Base-by-base conservation (phyloP, 1,139 yeast genomes). In the Yamadazyma mexicana region DNA sequence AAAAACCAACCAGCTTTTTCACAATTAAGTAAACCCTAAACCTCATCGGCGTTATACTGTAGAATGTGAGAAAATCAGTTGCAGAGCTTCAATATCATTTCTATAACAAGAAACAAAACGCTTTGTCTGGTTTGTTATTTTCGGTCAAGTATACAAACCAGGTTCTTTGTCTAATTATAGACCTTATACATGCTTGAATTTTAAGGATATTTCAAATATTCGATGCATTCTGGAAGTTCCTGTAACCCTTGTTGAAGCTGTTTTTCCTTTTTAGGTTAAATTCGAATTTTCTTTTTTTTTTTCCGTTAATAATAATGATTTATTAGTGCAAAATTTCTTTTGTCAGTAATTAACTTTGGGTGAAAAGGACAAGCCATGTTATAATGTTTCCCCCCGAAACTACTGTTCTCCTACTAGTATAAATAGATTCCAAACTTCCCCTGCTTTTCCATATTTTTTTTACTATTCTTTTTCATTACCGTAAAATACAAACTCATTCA, bases 291-390 rank as follows among this genome's bases (percentile, higher is more conserved):
- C 5, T 28, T 28, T 28, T 15, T 28, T 28, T 16, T 16, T 28
- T 5, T 7, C 10, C n/a, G 5, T 24, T 24, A 24, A 11, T 24
- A 9, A 9, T 24, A 11, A 9, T 6, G 27, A 20, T 20, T 20
- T 20, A 20, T 20, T 20, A 20, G 22, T 20, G 22, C n/a, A 20
- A 20, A 20, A 20, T 12, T 26, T 28, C 14, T 28, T 15, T 28
- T 28, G n/a, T 28, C n/a, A 4, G 12, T 17, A 12, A 28, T 28
- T 28, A 16, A 16, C 9, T 11, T 9, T 17, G 9, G 20, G 11
- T 20, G 22, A 28, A n/a, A n/a, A 28, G 9, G 20, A 27, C 18
- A 16, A 31, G 24, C 33, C 33, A 18, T 31, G 17, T 20, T 18
- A 4, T 12, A 6, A 6, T 4, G 15, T 4, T 17, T 30, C 12